Evolutionary conservation across 2,329 filamentous ascomycete genomes (phyloP).

Genomic region (Pseudocercospora pini-densiflorae): DNA sequence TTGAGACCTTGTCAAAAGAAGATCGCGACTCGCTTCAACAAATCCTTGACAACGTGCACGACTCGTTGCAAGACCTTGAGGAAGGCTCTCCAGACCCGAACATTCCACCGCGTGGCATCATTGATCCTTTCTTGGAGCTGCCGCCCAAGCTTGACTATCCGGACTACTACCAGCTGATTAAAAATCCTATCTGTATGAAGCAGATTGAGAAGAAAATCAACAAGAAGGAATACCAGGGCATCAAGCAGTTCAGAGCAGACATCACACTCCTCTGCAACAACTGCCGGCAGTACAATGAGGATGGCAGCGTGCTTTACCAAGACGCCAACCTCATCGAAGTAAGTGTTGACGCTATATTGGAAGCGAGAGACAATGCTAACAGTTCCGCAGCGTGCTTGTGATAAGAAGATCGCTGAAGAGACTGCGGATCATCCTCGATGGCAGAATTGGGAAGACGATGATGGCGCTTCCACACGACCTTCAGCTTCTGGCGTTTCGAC

Average conservation of each 20-base stretch:
- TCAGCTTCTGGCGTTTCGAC: constrained; percentile 62
- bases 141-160: constrained; percentile 88
- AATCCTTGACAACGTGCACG: constrained; percentile 76
- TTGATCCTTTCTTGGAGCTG: constrained; percentile 90
- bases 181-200: constrained; percentile 93
- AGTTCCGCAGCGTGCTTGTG: constrained; percentile 42
- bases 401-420: constrained; percentile 59
- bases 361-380: constrained; percentile 11
- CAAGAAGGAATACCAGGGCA: constrained; percentile 84
- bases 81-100: constrained; percentile 68
- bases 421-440: constrained; percentile 61
- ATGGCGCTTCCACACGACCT: constrained; percentile 55
- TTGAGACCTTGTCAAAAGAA: constrained; percentile 66
- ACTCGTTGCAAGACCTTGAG: constrained; percentile 81
- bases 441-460: constrained; percentile 59
- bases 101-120: constrained; percentile 74
- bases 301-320: constrained; percentile 86
- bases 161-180: constrained; percentile 94
- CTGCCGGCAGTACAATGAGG: constrained; percentile 95
- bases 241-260: constrained; percentile 81
- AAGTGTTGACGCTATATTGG: constrained; percentile 44
- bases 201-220: constrained; percentile 95
- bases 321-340: constrained; percentile 95
- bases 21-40: constrained; percentile 79
- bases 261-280: constrained; percentile 86